Evolutionary conservation across 106 monocot genomes (phyloP), one percentile per base, ranked within the genome.

Genomic region (Gastrodia elata): DNA sequence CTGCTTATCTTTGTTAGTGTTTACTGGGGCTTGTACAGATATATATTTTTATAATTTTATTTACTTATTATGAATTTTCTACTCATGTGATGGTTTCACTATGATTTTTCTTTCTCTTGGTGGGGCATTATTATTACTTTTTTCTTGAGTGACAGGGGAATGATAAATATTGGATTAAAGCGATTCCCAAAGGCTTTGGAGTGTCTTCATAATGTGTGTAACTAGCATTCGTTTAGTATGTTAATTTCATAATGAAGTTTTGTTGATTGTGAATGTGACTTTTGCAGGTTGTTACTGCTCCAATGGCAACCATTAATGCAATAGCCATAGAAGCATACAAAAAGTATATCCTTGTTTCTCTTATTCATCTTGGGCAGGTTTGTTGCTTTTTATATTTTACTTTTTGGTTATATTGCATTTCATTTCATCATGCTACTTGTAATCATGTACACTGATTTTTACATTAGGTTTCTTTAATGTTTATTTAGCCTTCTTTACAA

Each of bases 281-380:
- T 61, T 32, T 76, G 80, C 88, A 98, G 98, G 98, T 87, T 81
- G 73, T 98, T 73, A 98, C 98, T 88, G 82, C 93, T 38, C 98
- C 98, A 71, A 98, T 98, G 93, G 28, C 80, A 16, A 56, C 73
- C 40, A 82, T 98, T 70, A 93, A 91, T 87, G 86, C 91, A n/a
- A 93, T 98, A 48, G 93, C 93, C 64, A 82, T 98, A 79, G 98
- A 98, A 85, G 93, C 98, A 73, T 98, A 91, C 86, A 98, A 98
- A 75, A 98, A 98, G 30, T 93, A 98, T 65, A 76, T 93, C 71
- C 74, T 98, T 38, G 91, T 98, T 73, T 93, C 93, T 37, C 88
- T 98, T 64, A 91, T 91, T 76, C 83, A 81, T 49, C 83, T 76
- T 84, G 98, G 93, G 36, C 93, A 98, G 93, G 98, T 98, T 71